Base-by-base conservation (phyloP, 2,329 filamentous ascomycete species). In the Hypomyces rosellus region DNA sequence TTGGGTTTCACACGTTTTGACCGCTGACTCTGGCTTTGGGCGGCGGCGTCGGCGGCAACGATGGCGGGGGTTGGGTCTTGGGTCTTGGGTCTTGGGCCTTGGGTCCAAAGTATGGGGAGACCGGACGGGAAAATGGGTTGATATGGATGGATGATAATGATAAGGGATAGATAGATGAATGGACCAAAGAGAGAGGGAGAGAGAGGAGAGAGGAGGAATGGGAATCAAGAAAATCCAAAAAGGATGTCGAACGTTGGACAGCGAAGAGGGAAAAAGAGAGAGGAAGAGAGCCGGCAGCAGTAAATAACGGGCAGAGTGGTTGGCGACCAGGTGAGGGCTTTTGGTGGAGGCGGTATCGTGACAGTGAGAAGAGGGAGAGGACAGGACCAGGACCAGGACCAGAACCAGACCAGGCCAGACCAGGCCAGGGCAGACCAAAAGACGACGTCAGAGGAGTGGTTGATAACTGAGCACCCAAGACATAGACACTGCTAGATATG, bases 291-390 rank as follows among this genome's bases (percentile, higher is more conserved):
- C 14, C 12, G 37, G 16, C 37, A 18, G 16, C 37, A 39, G 37
- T 30, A 30, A 39, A 18, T 18, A 39, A 39, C 13, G 37, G 16
- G 14, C 37, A 39, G 16, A 30, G 25, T 8, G 25, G 25, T 30
- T 30, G 25, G 25, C 25, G 25, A 30, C 25, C 45, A 34, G 45
- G 22, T 48, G 49, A 51, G 45, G 45, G 49, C 45, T 51, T 46
- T 34, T 51, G 49, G 49, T 39, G 37, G n/a, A 43, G 44, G 49
- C 49, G 45, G 49, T 51, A 51, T 49, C 46, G 41, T 52, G 50
- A 46, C 50, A 43, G 41, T 22, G 45, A 36, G 45, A 43, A 44
- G 49, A 45, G 4, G 14, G 46, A 18, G 33, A 39, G 20, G 20
- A 22, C 30, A 36, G 20, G 43, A 38, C 33, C 30, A 20, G n/a